These are phyloP conservation scores for Pichia inconspicua DNA, from an alignment of 1,139 yeast species.

Conservation along the genomic window DNA sequence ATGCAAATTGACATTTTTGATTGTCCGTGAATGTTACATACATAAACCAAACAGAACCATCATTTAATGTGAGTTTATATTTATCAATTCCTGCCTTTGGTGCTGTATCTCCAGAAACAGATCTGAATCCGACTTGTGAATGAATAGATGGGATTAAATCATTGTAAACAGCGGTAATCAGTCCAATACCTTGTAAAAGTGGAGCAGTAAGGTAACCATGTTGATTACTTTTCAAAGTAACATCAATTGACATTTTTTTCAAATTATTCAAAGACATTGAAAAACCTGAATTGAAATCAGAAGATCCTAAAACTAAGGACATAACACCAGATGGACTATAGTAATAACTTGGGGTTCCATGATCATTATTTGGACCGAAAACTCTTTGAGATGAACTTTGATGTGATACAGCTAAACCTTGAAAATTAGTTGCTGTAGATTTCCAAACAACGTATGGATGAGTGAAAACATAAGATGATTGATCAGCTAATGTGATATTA, in stretches of 20 bases:
- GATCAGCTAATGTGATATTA: conserved; percentile 61
- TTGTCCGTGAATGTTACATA: conserved; percentile 34
- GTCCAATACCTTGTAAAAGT: conserved; percentile 64
- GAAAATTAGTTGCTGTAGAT: conserved; percentile 33
- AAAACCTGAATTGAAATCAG: conserved; percentile 21
- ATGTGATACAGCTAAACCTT: conserved; percentile 64
- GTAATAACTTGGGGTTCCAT: conserved; percentile 26
- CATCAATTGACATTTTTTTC: conserved; percentile 25
- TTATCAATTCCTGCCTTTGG: conserved; percentile 26
- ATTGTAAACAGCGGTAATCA: conserved; percentile 55
- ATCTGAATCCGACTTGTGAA: conserved; percentile 58
- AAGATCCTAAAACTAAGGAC: conserved; percentile 25
- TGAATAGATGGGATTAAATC: conserved; percentile 46
- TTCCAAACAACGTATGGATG: conserved; percentile 79
- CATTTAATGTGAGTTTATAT: conserved; percentile 28
- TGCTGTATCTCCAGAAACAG: conserved; percentile 26
- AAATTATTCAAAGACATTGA: conserved; percentile 24
- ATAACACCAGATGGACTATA: conserved; percentile 30
- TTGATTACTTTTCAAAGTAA: conserved; percentile 13
- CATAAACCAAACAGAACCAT: conserved; percentile 39
- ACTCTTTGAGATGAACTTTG: conserved; percentile 51
- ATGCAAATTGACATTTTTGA: conserved; percentile 47
- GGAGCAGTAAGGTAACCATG: conserved; percentile 26
- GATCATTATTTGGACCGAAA: conserved; percentile 47
- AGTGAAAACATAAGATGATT: conserved; percentile 62